Evolutionary conservation across 176 grass and related monocot genomes (phyloP), one percentile per base, ranked within the genome.

Genomic region (Zoysia japonica): DNA sequence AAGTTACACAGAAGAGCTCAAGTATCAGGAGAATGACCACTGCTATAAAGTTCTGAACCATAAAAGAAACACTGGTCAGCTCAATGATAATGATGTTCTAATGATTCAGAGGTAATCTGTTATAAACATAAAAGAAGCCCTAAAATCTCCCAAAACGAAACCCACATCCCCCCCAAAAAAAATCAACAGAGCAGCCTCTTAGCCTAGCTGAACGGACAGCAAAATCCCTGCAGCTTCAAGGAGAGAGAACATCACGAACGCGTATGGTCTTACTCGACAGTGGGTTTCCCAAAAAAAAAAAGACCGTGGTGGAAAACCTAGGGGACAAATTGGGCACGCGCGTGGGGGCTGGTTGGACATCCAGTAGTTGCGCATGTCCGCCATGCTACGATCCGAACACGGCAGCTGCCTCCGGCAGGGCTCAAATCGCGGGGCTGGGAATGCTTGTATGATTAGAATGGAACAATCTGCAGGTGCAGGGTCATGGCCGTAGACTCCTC

Each of bases 21-120:
- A 93, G 84, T 81, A 48, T n/a, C 19, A 89, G 43, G 57, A 97
- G 84, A 89, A 93, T 82, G 74, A 81, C 51, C 66, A 93, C 94
- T 17, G 78, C 75, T 83, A 97, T 78, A 45, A 97, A 61, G 74
- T 97, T 97, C 91, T 97, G 94, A 70, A 65, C 65, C 67, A 78
- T 55, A 39, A 86, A n/a, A 78, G 3, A 28, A 72, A 7, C 11
- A 3, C 62, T 40, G 47, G 9, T 89, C 72, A 89, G 84, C 44
- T 70, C 49, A 35, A n/a, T 9, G 38, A 36, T 49, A 5, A 43
- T 9, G 12, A n/a, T n/a, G n/a, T n/a, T n/a, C n/a, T n/a, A n/a
- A n/a, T n/a, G n/a, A n/a, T n/a, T n/a, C n/a, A n/a, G n/a, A n/a
- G n/a, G n/a, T n/a, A n/a, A n/a, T n/a, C n/a, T 47, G 36, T 16